Conservation (phyloP, 2,329 filamentous ascomycete genomes). For the Tolypocladium guangdongense region DNA sequence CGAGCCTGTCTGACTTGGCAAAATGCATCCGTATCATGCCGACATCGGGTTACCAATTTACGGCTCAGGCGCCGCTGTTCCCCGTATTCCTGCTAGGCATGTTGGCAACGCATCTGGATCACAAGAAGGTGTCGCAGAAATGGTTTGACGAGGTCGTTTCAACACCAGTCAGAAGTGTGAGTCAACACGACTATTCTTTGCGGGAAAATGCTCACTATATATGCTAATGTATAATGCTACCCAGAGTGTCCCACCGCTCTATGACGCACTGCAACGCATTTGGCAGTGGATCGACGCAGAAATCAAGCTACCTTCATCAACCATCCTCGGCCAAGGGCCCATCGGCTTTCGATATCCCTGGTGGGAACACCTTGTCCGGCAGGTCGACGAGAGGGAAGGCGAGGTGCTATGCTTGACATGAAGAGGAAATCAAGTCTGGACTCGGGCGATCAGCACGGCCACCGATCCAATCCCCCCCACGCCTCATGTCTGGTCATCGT, state of each 20-base stretch:
- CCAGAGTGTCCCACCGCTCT: constrained; percentile 29
- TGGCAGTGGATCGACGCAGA: constrained; percentile 23
- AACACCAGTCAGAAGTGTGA: constrained; percentile 28
- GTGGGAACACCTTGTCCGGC: constrained; percentile 28
- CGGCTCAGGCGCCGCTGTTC: constrained; percentile 29
- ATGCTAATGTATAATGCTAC: constrained; percentile 7
- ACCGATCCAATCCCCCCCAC: not conserved
- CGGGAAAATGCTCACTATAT: not conserved
- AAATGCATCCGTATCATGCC: constrained; percentile 28
- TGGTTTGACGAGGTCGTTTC: constrained; percentile 27
- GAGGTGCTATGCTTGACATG: constrained; percentile 28
- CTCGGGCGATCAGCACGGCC: not conserved
- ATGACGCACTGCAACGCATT: constrained; percentile 19
- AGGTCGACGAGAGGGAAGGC: constrained; percentile 18
- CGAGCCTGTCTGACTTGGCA: constrained; percentile 20
- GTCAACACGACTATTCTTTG: constrained; percentile 8
- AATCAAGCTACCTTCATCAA: constrained; percentile 8
- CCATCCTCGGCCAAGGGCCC: constrained; percentile 7
- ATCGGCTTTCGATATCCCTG: constrained; percentile 22
- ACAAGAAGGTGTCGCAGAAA: constrained; percentile 15
- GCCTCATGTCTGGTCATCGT: not conserved
- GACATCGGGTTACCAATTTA: constrained; percentile 27
- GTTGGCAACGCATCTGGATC: constrained; percentile 17
- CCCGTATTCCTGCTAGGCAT: constrained; percentile 30
- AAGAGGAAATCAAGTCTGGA: constrained; percentile 4